These are phyloP conservation scores for Phoenix roebelenii DNA, from an alignment of 176 grass and related monocot genomes.

Conservation along the genomic window DNA sequence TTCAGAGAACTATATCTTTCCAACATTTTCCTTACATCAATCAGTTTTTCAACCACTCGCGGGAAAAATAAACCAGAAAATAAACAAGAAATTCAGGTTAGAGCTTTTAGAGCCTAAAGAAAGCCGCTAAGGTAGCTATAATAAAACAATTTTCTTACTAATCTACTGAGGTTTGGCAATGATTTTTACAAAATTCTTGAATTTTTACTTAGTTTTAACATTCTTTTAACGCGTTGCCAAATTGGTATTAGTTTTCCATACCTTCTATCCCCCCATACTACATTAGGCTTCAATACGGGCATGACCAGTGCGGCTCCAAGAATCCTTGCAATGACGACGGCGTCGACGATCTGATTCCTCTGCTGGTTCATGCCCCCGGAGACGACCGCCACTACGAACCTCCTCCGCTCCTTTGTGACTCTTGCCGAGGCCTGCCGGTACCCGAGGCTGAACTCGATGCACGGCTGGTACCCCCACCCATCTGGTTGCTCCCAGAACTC, in stretches of 20 bases:
- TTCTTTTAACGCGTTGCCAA: too few relatives aligned
- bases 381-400: conserved; percentile 6
- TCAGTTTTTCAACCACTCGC: too few relatives aligned
- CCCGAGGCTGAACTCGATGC: conserved; percentile 8
- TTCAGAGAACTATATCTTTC: too few relatives aligned
- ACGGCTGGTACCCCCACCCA: conserved; percentile 6
- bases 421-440: not conserved
- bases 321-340: conserved; percentile 2
- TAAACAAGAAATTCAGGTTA: too few relatives aligned
- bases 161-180: too few relatives aligned
- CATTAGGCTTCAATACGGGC: conserved; percentile 9
- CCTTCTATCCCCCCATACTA: conserved; percentile 8
- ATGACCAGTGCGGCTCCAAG: conserved; percentile 11
- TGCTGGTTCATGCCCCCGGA: conserved; percentile 18
- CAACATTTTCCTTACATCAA: too few relatives aligned
- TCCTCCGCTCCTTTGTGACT: not conserved
- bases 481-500: conserved; percentile 15
- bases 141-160: too few relatives aligned
- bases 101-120: too few relatives aligned
- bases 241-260: not conserved
- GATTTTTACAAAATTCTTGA: too few relatives aligned
- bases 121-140: too few relatives aligned
- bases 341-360: conserved; percentile 19
- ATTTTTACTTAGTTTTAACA: too few relatives aligned
- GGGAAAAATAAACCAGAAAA: too few relatives aligned